Base-by-base conservation (phyloP, 768 basidiomycete genomes). In the Roridomyces roridus region DNA sequence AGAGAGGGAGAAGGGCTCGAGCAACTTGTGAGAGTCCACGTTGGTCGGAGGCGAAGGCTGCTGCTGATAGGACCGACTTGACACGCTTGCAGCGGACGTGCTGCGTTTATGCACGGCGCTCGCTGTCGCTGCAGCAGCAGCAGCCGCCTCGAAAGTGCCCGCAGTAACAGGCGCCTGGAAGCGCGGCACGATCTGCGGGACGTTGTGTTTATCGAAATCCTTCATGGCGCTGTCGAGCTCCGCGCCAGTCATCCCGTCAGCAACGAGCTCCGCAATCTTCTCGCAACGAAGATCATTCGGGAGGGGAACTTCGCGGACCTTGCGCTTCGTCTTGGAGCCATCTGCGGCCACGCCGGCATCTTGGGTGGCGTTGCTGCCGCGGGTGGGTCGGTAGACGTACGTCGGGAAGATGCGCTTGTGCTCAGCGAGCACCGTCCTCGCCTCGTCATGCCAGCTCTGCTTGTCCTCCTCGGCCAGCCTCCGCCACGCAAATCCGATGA, bases 401-500 rank as follows among this genome's bases (percentile, higher is more conserved):
- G 86, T 77, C 21, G 91, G 90, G 74, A 83, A 91, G 70, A 80
- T 82, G 64, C 81, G 83, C 71, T 83, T 85, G 69, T 92, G 90
- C 63, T 89, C 89, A 49, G 86, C 88, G 46, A 83, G 80, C 0
- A 85, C 88, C 37, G 76, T 73, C 73, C 86, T 87, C 17, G 91
- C 91, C 71, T 89, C 89, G 44, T 76, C 76, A 65, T 91, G 86
- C 91, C 91, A 93, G 45, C 88, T 73, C 71, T 88, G 82, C 10
- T 88, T 83, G 68, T 93, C 88, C n/a, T 85, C 83, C 55, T 86
- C 80, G 2, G 89, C 84, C 57, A 93, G 81, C 53, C 83, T 87
- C 72, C 89, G 85, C 91, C 91, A 93, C 28, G 89, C 90, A 57
- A 91, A 76, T 21, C 91, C 91, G 57, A 92, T 89, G 67, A 91